Evolutionary conservation across 768 basidiomycete genomes (phyloP).

Genomic region (Mycena kentingensis): DNA sequence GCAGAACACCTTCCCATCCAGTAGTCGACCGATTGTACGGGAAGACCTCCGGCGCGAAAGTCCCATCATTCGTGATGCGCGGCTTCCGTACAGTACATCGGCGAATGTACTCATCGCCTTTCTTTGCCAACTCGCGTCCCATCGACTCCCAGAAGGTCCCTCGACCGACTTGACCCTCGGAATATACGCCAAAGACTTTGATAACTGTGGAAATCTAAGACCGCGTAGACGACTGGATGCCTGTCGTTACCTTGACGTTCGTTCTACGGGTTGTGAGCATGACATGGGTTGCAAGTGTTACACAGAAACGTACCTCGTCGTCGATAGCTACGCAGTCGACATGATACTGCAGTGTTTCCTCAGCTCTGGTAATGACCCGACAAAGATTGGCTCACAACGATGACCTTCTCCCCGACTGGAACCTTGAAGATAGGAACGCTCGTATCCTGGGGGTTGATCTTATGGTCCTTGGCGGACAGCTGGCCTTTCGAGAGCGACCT

Average conservation of each 20-base stretch:
- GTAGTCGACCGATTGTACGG: neutral
- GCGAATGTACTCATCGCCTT: constrained; percentile 53
- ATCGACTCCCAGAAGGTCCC: constrained; percentile 48
- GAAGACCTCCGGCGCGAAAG: neutral
- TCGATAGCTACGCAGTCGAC: constrained; percentile 22
- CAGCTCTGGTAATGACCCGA: neutral
- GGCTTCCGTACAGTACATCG: neutral
- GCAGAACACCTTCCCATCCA: neutral
- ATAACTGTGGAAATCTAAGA: constrained; percentile 35
- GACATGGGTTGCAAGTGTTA: neutral
- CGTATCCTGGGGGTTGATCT: constrained; percentile 33
- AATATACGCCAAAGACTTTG: constrained; percentile 52
- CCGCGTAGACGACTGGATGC: neutral
- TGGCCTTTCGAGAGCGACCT: constrained; percentile 53
- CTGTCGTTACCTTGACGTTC: constrained; percentile 25
- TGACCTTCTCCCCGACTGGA: neutral
- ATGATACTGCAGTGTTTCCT: constrained; percentile 21
- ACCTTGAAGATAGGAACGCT: constrained; percentile 14
- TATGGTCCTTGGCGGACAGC: constrained; percentile 52
- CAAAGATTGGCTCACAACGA: neutral
- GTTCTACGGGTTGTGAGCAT: constrained; percentile 6
- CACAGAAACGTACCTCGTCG: constrained; percentile 26
- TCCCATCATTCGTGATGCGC: neutral
- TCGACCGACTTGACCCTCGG: constrained; percentile 46
- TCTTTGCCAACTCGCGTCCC: constrained; percentile 41